phyloP scores from a whole-genome alignment of 139 green algal species.

The Chlorella sp. region DNA sequence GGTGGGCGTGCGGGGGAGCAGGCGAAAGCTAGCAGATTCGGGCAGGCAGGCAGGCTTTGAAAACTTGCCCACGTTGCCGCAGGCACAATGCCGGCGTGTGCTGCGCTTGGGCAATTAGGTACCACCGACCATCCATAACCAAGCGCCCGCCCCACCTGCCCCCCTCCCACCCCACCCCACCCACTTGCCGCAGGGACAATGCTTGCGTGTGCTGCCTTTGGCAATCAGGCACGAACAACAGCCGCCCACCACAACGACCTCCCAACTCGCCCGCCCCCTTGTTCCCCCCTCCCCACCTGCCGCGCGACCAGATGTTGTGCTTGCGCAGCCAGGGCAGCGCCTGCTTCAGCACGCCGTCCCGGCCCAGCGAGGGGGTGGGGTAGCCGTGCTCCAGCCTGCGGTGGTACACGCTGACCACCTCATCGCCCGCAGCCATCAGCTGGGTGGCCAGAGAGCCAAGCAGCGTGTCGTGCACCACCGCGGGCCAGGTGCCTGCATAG shows the following conservation, averaged over 20 bases:
- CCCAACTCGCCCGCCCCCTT: too few relatives aligned
- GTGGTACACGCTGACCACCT: constrained; percentile 93
- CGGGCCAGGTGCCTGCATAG: constrained; percentile 61
- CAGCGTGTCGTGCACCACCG: constrained; percentile 81
- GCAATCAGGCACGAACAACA: too few relatives aligned
- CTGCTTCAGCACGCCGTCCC: constrained; percentile 83
- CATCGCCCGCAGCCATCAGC: constrained; percentile 62
- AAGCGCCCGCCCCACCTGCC: too few relatives aligned
- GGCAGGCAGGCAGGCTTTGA: neutral
- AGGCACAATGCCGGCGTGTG: neutral
- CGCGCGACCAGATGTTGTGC: constrained; percentile 85
- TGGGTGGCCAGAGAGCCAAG: constrained; percentile 80
- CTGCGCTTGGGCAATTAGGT: too few relatives aligned
- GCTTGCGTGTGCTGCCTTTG: too few relatives aligned
- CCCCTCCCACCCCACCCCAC: too few relatives aligned
- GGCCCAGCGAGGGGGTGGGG: constrained; percentile 82
- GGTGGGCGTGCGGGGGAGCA: too few relatives aligned
- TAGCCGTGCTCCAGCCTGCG: constrained; percentile 87
- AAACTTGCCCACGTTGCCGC: neutral
- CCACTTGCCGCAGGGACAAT: neutral
- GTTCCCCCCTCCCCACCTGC: constrained; percentile 40
- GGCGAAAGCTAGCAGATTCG: too few relatives aligned
- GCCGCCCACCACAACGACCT: too few relatives aligned
- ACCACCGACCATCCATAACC: too few relatives aligned
- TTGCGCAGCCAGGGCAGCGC: constrained; percentile 86